These are phyloP conservation scores for Ramaria sp. DNA, from an alignment of 768 basidiomycete species.

Conservation along the genomic window DNA sequence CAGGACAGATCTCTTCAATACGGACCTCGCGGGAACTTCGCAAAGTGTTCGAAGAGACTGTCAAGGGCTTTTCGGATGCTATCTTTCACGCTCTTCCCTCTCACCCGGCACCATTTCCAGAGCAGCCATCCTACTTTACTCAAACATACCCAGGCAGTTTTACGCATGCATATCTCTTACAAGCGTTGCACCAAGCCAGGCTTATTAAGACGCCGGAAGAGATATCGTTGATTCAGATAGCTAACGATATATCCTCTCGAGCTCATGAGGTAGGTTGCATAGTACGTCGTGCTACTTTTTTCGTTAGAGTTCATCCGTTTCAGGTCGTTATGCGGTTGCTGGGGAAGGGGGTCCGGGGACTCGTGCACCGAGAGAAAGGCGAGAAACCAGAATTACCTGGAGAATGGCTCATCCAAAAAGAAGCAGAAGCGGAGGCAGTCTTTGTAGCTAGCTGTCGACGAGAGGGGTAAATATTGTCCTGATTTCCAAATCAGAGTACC, in stretches of 20 bases:
- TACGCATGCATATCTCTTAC: conserved; percentile 55
- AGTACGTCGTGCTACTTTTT: not conserved
- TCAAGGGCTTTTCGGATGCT: conserved; percentile 40
- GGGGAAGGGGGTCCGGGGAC: conserved; percentile 56
- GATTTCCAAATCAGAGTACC: too few species aligned
- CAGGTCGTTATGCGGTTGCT: conserved; percentile 78
- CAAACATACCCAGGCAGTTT: conserved; percentile 26
- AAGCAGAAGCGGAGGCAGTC: conserved; percentile 88
- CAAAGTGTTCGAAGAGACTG: conserved; percentile 32
- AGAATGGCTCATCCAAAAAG: conserved; percentile 86
- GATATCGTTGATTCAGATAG: conserved; percentile 62
- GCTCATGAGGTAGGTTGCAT: conserved; percentile 53
- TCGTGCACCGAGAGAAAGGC: conserved; percentile 27
- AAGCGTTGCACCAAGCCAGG: conserved; percentile 72
- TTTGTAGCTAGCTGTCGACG: conserved; percentile 86
- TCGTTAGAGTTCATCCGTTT: not conserved
- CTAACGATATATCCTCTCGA: conserved; percentile 76
- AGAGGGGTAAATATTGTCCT: conserved; percentile 54
- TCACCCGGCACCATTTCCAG: conserved; percentile 40
- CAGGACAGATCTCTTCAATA: conserved; percentile 42
- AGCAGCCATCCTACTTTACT: conserved; percentile 31
- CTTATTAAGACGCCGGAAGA: conserved; percentile 69
- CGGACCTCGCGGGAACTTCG: conserved; percentile 38
- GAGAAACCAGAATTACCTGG: conserved; percentile 48
- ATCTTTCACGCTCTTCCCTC: conserved; percentile 57